Percentiles rank a stretch among this genome's conserved stretches.
Evolutionary conservation across 768 basidiomycete genomes (phyloP).

Genomic region (Gloeophyllum trabeum): DNA sequence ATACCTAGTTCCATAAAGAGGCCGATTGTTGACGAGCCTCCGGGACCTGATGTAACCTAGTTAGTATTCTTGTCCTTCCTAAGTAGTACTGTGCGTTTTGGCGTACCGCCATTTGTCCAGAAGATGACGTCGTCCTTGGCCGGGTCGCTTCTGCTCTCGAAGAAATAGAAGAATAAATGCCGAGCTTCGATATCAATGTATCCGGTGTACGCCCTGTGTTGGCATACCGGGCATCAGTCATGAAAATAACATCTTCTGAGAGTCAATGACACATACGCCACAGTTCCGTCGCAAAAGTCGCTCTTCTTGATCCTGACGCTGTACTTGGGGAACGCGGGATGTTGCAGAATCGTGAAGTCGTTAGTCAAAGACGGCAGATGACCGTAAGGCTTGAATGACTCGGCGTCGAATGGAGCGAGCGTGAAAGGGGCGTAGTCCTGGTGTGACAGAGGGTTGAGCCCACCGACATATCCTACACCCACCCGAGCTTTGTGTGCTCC

Average conservation of each 20-base stretch:
- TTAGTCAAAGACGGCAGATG: conserved; percentile 13
- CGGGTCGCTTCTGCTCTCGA: conserved; percentile 53
- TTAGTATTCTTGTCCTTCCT: not conserved
- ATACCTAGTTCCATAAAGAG: conserved; percentile 31
- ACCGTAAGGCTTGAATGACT: conserved; percentile 22
- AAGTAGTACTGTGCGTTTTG: not conserved
- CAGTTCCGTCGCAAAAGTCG: conserved; percentile 31
- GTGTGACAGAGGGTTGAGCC: too few relatives aligned
- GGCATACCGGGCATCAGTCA: not conserved
- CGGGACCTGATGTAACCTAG: conserved; percentile 15
- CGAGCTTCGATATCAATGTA: conserved; percentile 58
- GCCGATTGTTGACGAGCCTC: conserved; percentile 23
- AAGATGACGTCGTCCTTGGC: conserved; percentile 48
- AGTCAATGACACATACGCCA: conserved; percentile 11
- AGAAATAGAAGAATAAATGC: conserved; percentile 67
- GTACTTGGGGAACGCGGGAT: conserved; percentile 33
- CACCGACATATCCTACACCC: too few relatives aligned
- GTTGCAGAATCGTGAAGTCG: conserved; percentile 22
- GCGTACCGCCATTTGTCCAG: conserved; percentile 42
- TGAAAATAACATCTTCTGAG: not conserved
- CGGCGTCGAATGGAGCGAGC: conserved; percentile 11
- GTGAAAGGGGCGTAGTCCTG: too few relatives aligned
- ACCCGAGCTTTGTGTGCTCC: too few relatives aligned
- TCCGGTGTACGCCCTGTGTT: conserved; percentile 45
- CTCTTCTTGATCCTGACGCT: conserved; percentile 27